Evolutionary conservation across 2,329 filamentous ascomycete genomes (phyloP), one percentile per base, ranked within the genome.

Genomic region (Rachicladosporium sp.): DNA sequence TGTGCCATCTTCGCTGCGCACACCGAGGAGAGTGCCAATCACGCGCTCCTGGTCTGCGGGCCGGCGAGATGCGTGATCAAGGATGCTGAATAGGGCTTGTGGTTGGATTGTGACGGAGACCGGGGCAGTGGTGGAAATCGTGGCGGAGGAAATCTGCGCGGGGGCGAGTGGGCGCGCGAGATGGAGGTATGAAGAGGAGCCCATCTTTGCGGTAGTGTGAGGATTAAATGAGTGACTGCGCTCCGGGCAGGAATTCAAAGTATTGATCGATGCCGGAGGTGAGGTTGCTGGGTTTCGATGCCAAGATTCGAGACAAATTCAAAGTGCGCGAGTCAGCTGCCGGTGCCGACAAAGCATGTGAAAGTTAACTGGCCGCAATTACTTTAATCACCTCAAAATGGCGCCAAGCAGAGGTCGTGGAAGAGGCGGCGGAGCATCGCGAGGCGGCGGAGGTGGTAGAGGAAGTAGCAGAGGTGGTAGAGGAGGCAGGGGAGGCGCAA

Each of bases 41-140:
- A 98, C 91, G 59, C 91, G 84, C 56, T 91, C 86, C 59, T 91
- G 87, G 65, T 94, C 86, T 50, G 81, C 80, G 57, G 93, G 87
- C 58, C 89, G 81, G 65, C 91, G 85, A 51, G 89, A 77, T 51
- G 89, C 88, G 71, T 98, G 91, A 68, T 98, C 91, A 62, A 80
- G 71, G 52, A 80, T 66, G 45, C 73, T 75, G 68, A 80, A 79
- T 43, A 80, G 68, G 46, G 76, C 76, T 76, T 95, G 88, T 57
- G 91, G 88, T 65, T 95, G 91, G 64, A 98, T 83, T 61, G 85
- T 82, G 61, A 98, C 87, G 63, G 80, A 83, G 63, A 98, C 77
- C 66, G 91, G 91, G 66, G 87, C 82, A 63, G 87, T 89, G 55
- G 81, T 87, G 58, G 81, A 79, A 7, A 27, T 27, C 15, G 50